phyloP scores from a whole-genome alignment of 2,329 filamentous ascomycete species.

The Ophiostoma sp. region DNA sequence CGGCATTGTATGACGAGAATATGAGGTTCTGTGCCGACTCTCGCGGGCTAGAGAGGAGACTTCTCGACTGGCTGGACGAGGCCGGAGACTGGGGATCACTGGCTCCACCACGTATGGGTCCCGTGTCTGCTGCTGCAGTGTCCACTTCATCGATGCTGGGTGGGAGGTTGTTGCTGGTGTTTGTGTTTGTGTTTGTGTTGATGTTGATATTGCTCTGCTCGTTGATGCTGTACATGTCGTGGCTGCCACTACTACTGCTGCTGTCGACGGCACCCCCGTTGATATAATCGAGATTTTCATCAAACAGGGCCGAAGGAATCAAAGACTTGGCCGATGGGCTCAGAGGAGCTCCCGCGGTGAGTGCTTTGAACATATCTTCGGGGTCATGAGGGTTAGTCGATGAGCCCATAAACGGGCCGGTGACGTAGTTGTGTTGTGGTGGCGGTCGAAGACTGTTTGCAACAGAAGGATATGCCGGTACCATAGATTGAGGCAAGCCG shows the following conservation, averaged over 20 bases:
- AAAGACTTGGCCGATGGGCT: constrained; percentile 71
- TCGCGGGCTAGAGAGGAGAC: constrained; percentile 57
- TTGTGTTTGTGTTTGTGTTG: constrained; percentile 9
- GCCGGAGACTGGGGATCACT: constrained; percentile 55
- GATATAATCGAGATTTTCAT: constrained; percentile 38
- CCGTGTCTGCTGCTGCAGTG: neutral
- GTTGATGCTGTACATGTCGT: constrained; percentile 12
- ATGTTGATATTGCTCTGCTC: constrained; percentile 6
- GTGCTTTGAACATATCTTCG: constrained; percentile 56
- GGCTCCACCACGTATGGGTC: neutral
- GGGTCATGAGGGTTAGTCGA: constrained; percentile 42
- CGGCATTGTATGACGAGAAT: constrained; percentile 46
- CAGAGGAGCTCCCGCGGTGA: constrained; percentile 63
- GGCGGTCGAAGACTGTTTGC: constrained; percentile 18
- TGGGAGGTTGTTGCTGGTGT: neutral
- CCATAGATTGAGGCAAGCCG: constrained; percentile 17
- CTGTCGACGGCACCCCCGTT: constrained; percentile 15
- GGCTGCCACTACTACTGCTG: constrained; percentile 20
- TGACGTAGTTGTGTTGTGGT: constrained; percentile 47
- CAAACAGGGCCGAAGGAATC: constrained; percentile 60
- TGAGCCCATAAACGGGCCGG: constrained; percentile 49
- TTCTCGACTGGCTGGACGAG: constrained; percentile 54
- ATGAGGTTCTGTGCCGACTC: constrained; percentile 55
- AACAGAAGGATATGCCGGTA: constrained; percentile 35
- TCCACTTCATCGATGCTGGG: neutral